Percentiles rank a stretch among this genome's conserved stretches.
Evolutionary conservation across 139 green algal species (phyloP).

Genomic region (Choricystis sp.): DNA sequence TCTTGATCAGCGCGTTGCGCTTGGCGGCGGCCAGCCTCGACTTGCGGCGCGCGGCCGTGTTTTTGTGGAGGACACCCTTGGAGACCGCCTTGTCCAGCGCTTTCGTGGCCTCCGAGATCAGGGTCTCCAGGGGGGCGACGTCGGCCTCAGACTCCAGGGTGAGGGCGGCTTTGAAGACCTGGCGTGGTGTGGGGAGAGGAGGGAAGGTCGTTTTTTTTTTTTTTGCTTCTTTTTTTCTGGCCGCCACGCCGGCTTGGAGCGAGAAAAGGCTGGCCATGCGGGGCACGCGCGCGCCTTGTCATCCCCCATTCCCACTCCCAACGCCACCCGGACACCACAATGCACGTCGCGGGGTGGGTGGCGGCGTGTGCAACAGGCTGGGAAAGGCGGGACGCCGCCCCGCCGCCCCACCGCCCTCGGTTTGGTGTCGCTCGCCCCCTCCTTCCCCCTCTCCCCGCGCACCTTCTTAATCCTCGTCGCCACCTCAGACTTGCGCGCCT

Average conservation of each 20-base stretch:
- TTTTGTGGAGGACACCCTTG: constrained; percentile 69
- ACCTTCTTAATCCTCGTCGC: constrained; percentile 80
- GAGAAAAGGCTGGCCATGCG: no score
- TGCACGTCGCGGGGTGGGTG: no score
- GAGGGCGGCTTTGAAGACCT: constrained; percentile 36
- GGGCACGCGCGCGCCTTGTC: no score
- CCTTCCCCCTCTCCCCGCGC: neutral
- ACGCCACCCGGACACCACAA: no score
- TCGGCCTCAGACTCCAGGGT: constrained; percentile 27
- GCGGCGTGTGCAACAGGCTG: no score
- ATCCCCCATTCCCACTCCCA: no score
- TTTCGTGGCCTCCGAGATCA: constrained; percentile 63
- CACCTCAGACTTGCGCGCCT: constrained; percentile 57
- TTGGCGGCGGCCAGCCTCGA: constrained; percentile 46
- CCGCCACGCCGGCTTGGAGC: no score
- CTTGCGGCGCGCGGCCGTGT: constrained; percentile 73
- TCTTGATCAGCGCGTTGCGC: constrained; percentile 30
- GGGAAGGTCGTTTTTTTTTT: no score
- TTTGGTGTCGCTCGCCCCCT: no score
- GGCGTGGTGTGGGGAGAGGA: neutral
- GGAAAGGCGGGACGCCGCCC: no score
- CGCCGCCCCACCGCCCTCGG: no score
- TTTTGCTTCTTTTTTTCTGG: no score
- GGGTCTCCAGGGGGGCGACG: constrained; percentile 39
- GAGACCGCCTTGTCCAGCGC: constrained; percentile 38